Conservation (phyloP, 139 green algal genomes). For the Edaphochlamys debaryana region DNA sequence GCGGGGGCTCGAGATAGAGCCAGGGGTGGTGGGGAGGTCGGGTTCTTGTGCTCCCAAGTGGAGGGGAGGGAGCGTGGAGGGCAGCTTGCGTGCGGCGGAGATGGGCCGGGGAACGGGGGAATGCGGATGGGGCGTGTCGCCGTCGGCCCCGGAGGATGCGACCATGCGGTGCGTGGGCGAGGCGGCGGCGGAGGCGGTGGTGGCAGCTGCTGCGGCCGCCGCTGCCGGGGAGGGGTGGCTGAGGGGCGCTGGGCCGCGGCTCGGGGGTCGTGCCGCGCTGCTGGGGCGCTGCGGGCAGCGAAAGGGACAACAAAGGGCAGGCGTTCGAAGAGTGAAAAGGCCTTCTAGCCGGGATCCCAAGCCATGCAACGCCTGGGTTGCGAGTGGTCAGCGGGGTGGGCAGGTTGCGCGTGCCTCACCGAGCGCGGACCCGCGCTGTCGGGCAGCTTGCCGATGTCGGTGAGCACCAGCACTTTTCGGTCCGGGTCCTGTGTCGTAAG, state of each 20-base stretch:
- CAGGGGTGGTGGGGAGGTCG: not conserved
- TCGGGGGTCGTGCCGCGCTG: too few species aligned
- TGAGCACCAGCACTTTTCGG: conserved; percentile 8
- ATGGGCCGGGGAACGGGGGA: not conserved
- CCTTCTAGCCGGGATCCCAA: too few species aligned
- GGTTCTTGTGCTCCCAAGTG: not conserved
- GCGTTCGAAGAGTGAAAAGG: too few species aligned
- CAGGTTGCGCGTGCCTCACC: not conserved
- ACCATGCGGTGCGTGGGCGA: too few species aligned
- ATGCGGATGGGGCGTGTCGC: not conserved
- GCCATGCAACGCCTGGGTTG: too few species aligned
- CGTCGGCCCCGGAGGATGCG: not conserved
- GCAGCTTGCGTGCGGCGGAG: not conserved
- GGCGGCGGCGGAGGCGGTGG: too few species aligned
- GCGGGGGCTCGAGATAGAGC: conserved; percentile 5
- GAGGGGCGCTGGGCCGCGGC: too few species aligned
- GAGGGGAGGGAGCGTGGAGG: not conserved
- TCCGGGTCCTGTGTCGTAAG: conserved; percentile 8
- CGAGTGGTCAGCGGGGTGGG: too few species aligned
- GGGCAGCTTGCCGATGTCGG: not conserved
- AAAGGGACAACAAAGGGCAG: too few species aligned
- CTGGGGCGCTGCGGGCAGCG: too few species aligned
- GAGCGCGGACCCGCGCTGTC: not conserved
- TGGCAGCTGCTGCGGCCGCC: too few species aligned
- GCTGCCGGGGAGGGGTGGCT: too few species aligned